Evolutionary conservation across 176 grass and related monocot species (phyloP), one percentile per base, ranked within the genome.

Genomic region (Musa schizocarpa): DNA sequence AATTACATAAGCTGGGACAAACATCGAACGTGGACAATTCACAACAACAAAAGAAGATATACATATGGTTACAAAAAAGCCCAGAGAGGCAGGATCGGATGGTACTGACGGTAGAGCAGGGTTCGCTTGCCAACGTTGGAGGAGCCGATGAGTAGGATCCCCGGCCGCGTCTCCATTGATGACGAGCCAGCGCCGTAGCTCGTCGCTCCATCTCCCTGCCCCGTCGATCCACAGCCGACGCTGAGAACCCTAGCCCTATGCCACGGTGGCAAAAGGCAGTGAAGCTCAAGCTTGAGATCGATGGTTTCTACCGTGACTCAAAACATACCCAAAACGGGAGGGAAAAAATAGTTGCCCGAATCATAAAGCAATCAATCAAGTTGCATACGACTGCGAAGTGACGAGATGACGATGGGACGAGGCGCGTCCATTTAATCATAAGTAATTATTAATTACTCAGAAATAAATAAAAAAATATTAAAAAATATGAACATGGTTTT

Each of bases 71-170:
- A 26, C 0, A 13, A 49, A 23, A 58, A 74, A 66, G 64, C n/a
- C 34, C 34, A 43, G 34, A 43, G 34, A 13, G 13, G 19, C 6
- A 1, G 68, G 53, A 51, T 13, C 52, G 57, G 82, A 24, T 9
- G 66, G 79, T 84, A 78, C 88, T 89, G 63, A 99, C 86, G 82
- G 26, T 86, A 94, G 76, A 99, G 86, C 69, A 99, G 81, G 48
- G 88, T 99, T 54, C 90, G 91, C 82, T 99, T 99, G 77, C 95
- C 95, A 70, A 92, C 95, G 49, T 88, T 89, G 12, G 81, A 82
- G 26, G 84, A 82, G 17, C 95, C 95, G 66, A 99, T 72, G 67
- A 99, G 58, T 65, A 99, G 84, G 23, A 94, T 72, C 1, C 90
- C 95, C 4, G 95, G 86, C 63, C 86, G 84, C 48, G 34, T 76